These are phyloP conservation scores for Gomphus bonarii DNA, from an alignment of 1,284 basidiomycete species.

Conservation along the genomic window DNA sequence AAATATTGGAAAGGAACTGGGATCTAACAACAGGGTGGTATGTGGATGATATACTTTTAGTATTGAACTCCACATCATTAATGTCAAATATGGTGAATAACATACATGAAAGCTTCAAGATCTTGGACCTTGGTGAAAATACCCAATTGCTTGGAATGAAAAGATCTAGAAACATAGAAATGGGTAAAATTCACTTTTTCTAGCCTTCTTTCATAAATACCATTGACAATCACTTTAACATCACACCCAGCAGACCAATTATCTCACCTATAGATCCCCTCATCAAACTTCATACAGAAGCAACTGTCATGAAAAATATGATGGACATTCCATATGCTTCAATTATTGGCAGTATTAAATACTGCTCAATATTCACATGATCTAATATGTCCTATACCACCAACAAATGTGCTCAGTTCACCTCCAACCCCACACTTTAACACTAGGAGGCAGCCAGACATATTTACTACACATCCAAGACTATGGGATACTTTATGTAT, in stretches of 20 bases:
- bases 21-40: constrained; percentile 24
- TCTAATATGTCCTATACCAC: background rate
- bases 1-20: no score
- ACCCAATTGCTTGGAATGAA: constrained; percentile 16
- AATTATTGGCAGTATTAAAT: background rate
- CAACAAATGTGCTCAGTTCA: background rate
- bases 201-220: constrained; percentile 29
- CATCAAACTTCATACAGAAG: background rate
- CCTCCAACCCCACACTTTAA: background rate
- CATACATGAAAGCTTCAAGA: background rate
- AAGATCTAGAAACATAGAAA: background rate
- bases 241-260: constrained; percentile 11
- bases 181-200: constrained; percentile 23
- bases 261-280: background rate
- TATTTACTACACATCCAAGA: background rate
- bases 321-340: background rate
- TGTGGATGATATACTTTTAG: constrained; percentile 27
- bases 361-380: background rate
- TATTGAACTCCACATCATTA: constrained; percentile 16
- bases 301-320: background rate
- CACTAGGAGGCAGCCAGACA: background rate
- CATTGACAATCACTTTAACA: constrained; percentile 24
- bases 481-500: no score
- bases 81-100: background rate
- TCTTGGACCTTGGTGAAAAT: constrained; percentile 15